These are phyloP conservation scores for Mycena alexandri DNA, from an alignment of 768 basidiomycete genomes.

Conservation along the genomic window DNA sequence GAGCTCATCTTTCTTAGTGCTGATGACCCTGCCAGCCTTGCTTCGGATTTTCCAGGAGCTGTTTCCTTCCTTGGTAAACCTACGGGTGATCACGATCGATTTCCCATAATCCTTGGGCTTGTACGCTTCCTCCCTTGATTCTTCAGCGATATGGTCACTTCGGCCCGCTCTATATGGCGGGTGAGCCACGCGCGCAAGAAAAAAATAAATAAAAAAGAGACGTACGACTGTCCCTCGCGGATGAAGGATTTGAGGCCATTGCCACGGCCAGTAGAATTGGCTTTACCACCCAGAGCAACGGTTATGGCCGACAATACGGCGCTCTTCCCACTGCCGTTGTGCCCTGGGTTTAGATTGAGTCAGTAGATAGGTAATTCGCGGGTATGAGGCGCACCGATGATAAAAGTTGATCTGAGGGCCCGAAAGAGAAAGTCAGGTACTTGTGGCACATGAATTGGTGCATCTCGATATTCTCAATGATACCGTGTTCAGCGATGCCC, in stretches of 20 bases:
- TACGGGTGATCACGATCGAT: conserved; percentile 86
- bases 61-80: conserved; percentile 80
- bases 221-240: conserved; percentile 84
- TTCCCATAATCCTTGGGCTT: conserved; percentile 88
- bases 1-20: conserved; percentile 86
- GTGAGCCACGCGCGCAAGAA: not conserved
- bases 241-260: conserved; percentile 87
- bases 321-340: conserved; percentile 77
- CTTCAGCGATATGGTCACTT: conserved; percentile 85
- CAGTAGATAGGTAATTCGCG: conserved; percentile 11
- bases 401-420: conserved; percentile 97
- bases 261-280: conserved; percentile 91
- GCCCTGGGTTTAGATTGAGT: conserved; percentile 27
- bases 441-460: conserved; percentile 97
- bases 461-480: conserved; percentile 89
- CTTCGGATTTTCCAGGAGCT: conserved; percentile 88
- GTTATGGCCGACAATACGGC: conserved; percentile 94
- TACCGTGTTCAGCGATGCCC: conserved; percentile 88
- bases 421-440: conserved; percentile 85
- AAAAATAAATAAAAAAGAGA: conserved; percentile 35
- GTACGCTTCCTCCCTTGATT: conserved; percentile 95
- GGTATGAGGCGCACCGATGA: conserved; percentile 74
- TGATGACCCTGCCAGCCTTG: conserved; percentile 73
- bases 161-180: conserved; percentile 66
- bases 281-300: conserved; percentile 94